These are phyloP conservation scores for Poronia punctata DNA, from an alignment of 495 filamentous ascomycete species.

Conservation along the genomic window DNA sequence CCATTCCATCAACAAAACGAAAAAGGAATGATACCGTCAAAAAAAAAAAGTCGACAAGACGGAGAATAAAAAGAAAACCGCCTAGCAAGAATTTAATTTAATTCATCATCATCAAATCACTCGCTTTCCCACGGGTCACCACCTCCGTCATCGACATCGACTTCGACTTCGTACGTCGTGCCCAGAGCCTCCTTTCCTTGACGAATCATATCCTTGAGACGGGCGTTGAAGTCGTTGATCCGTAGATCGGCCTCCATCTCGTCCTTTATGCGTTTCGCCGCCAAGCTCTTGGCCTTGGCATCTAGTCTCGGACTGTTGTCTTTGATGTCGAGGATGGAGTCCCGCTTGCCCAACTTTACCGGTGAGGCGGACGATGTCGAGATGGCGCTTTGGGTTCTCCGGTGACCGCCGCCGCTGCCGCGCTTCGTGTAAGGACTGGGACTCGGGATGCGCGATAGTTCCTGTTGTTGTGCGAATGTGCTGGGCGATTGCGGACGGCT, in stretches of 20 bases:
- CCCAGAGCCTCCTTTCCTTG: conserved; percentile 84
- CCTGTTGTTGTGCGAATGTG: conserved; percentile 8
- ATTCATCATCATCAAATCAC: not conserved
- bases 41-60: too few species aligned
- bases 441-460: conserved; percentile 26
- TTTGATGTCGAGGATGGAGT: conserved; percentile 23
- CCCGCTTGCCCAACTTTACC: conserved; percentile 12
- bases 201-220: conserved; percentile 75
- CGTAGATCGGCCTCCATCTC: conserved; percentile 75
- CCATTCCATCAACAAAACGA: too few species aligned
- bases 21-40: too few species aligned
- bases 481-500: conserved; percentile 19
- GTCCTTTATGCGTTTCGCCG: conserved; percentile 56
- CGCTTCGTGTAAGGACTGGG: conserved; percentile 16
- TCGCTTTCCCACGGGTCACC: conserved; percentile 34
- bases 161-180: conserved; percentile 65
- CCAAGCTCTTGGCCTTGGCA: conserved; percentile 59
- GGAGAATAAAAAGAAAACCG: too few species aligned
- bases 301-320: conserved; percentile 37
- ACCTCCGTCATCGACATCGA: conserved; percentile 10
- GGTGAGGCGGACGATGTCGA: conserved; percentile 23
- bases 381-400: conserved; percentile 26
- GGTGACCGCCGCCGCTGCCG: too few species aligned
- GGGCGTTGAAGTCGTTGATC: conserved; percentile 68
- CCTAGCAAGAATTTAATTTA: too few species aligned